Percentiles rank a stretch among this genome's conserved stretches.
Conservation (phyloP, 768 basidiomycete species). For the Macrolepiota fuliginosa region DNA sequence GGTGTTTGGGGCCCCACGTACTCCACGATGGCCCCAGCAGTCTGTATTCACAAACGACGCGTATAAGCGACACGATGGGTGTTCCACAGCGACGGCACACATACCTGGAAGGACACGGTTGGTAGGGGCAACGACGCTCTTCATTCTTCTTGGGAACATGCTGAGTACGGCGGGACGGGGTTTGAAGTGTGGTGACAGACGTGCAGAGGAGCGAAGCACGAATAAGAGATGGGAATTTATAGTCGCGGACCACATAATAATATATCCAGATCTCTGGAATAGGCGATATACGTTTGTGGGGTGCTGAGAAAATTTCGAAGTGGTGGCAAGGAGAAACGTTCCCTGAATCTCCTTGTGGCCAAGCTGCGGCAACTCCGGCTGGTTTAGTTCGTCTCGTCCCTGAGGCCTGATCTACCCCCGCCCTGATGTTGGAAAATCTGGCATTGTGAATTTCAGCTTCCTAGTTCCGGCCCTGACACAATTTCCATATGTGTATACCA, state of each 20-base stretch:
- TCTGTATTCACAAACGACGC: conserved; percentile 34
- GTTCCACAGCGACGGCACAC: conserved; percentile 6
- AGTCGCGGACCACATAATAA: background rate
- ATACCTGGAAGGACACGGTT: conserved; percentile 29
- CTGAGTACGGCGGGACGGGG: background rate
- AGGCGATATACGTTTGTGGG: background rate
- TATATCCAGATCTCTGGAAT: background rate
- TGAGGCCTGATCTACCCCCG: background rate
- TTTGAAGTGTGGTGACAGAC: background rate
- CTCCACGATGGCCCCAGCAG: conserved; percentile 64
- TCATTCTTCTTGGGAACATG: conserved; percentile 4
- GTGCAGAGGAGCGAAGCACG: background rate
- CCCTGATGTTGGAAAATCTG: background rate
- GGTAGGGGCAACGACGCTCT: background rate
- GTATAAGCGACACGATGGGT: conserved; percentile 6
- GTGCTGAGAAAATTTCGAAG: conserved; percentile 9
- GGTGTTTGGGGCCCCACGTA: conserved; percentile 21
- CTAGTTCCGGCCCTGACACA: conserved; percentile 1
- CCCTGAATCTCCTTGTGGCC: background rate
- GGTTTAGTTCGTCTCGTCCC: background rate
- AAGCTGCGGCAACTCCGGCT: background rate
- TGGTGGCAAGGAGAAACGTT: background rate
- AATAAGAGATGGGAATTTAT: conserved; percentile 5
- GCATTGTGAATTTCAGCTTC: background rate
- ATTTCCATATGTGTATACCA: background rate